Conservation (phyloP, 1,284 basidiomycete species). For the Earliella scabrosa region DNA sequence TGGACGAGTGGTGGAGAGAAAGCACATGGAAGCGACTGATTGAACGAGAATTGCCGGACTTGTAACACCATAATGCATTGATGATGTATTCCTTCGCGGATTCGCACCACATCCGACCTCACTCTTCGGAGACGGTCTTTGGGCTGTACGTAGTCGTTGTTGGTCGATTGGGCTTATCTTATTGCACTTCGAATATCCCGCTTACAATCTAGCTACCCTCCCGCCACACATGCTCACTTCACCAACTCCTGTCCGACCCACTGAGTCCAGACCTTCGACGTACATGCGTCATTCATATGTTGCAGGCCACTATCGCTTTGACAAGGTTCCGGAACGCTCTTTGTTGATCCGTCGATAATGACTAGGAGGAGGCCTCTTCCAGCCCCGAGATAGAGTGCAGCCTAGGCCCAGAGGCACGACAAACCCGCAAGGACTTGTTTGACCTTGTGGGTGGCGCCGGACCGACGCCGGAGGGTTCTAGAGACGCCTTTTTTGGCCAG, state of each 20-base stretch:
- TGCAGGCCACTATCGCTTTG: no score
- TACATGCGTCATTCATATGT: no score
- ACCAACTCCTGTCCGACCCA: no score
- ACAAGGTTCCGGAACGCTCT: no score
- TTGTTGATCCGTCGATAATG: no score
- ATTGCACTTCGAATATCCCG: slow-evolving; percentile 12
- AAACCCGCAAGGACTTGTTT: no score
- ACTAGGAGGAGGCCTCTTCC: background rate
- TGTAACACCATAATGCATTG: slow-evolving; percentile 42
- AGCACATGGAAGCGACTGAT: slow-evolving; percentile 87
- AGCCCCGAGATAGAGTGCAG: background rate
- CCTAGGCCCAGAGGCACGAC: no score
- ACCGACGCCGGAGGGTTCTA: slow-evolving; percentile 9
- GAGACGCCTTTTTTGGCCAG: slow-evolving; percentile 25
- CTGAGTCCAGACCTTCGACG: no score
- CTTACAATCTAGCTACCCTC: no score
- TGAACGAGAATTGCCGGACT: slow-evolving; percentile 86
- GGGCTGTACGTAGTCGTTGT: background rate
- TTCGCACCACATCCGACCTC: background rate
- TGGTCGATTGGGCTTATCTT: slow-evolving; percentile 14
- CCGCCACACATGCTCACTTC: no score
- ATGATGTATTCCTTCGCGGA: background rate
- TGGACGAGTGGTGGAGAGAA: slow-evolving; percentile 95
- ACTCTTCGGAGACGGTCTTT: background rate
- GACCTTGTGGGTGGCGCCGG: slow-evolving; percentile 22